phyloP scores from a whole-genome alignment of 768 basidiomycete species.

The Hydnomerulius pinastri region DNA sequence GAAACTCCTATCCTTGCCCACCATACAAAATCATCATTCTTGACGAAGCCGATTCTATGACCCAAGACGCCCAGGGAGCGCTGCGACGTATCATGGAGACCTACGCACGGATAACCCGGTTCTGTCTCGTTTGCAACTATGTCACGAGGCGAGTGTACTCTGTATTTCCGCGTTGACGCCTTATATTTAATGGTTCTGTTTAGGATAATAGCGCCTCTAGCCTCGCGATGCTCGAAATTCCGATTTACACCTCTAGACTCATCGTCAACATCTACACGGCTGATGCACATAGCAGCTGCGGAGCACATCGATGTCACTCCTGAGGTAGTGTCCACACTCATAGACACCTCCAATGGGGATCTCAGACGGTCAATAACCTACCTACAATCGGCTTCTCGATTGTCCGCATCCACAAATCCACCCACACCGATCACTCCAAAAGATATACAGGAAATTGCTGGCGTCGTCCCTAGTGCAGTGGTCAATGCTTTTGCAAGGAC shows the following conservation, averaged over 20 bases:
- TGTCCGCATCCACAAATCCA: constrained; percentile 73
- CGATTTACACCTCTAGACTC: constrained; percentile 92
- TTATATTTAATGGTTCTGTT: constrained; percentile 1
- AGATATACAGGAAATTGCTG: constrained; percentile 96
- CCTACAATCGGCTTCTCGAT: constrained; percentile 90
- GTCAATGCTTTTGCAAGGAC: constrained; percentile 68
- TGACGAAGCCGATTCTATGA: constrained; percentile 99
- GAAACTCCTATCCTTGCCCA: constrained; percentile 89
- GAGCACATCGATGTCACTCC: constrained; percentile 65
- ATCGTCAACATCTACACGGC: constrained; percentile 68
- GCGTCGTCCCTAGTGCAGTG: constrained; percentile 80
- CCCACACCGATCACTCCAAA: constrained; percentile 71
- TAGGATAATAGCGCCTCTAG: constrained; percentile 97
- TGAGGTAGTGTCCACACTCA: constrained; percentile 70
- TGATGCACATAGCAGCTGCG: constrained; percentile 75
- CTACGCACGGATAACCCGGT: constrained; percentile 95
- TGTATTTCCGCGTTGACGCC: neutral
- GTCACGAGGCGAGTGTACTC: constrained; percentile 79
- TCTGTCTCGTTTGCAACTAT: constrained; percentile 99
- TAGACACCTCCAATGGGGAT: constrained; percentile 85
- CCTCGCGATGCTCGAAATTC: constrained; percentile 99
- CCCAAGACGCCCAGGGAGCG: constrained; percentile 97
- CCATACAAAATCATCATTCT: constrained; percentile 99
- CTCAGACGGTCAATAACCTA: constrained; percentile 97
- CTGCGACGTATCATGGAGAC: constrained; percentile 99